Evolutionary conservation across 768 basidiomycete species (phyloP).

Genomic region (Russula sp.): DNA sequence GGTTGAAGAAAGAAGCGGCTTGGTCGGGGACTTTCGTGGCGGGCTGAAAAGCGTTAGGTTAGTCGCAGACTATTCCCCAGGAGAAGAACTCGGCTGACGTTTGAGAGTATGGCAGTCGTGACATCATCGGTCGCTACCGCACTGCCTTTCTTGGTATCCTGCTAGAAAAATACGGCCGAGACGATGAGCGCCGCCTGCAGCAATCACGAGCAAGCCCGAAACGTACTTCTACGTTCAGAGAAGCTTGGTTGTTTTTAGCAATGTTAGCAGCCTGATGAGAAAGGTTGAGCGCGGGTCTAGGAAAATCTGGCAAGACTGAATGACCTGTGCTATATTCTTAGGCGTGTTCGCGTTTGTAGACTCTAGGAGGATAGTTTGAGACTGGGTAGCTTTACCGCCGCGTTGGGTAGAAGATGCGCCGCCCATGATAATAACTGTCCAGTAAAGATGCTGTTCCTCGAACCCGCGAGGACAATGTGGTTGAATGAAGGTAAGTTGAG

Average conservation of each 20-base stretch:
- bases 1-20: neutral
- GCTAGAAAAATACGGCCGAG: neutral
- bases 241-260: slow-evolving; percentile 8
- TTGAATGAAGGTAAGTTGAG: slow-evolving; percentile 19
- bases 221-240: slow-evolving; percentile 9
- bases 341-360: slow-evolving; percentile 16
- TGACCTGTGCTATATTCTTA: slow-evolving; percentile 23
- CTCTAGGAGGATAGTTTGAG: slow-evolving; percentile 12
- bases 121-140: neutral
- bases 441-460: slow-evolving; percentile 23
- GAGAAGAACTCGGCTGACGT: slow-evolving; percentile 16
- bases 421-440: slow-evolving; percentile 17
- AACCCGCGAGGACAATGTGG: slow-evolving; percentile 25
- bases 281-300: neutral
- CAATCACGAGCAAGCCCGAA: neutral
- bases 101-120: neutral
- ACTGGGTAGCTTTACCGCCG: slow-evolving; percentile 10
- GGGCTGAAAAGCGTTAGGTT: slow-evolving; percentile 9
- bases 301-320: neutral
- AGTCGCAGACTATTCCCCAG: neutral
- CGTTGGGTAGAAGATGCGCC: slow-evolving; percentile 26
- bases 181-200: slow-evolving; percentile 4
- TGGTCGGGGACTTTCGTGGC: slow-evolving; percentile 1
- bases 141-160: slow-evolving; percentile 7
- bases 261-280: slow-evolving; percentile 19